Percentiles rank a stretch among this genome's conserved stretches.
These are phyloP conservation scores for Spraguea lophii DNA, from an alignment of 371 early-diverging fungal genomes.

Conservation along the genomic window DNA sequence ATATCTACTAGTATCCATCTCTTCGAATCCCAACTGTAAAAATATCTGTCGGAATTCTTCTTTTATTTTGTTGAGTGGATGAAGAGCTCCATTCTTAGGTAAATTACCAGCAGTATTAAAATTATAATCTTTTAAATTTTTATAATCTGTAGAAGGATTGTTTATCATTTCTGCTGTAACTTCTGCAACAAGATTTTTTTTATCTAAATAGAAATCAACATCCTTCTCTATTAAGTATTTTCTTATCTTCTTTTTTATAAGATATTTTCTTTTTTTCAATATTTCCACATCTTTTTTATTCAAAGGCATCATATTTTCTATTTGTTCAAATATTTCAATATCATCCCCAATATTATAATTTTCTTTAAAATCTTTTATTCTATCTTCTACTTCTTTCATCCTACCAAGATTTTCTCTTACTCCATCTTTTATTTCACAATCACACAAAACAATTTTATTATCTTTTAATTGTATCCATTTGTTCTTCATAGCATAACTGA, in stretches of 20 bases:
- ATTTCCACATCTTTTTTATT: constrained; percentile 11
- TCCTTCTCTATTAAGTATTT: constrained; percentile 67
- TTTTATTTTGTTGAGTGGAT: constrained; percentile 93
- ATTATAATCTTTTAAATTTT: constrained; percentile 80
- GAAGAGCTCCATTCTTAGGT: constrained; percentile 70
- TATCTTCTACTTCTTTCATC: no score
- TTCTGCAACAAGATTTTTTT: constrained; percentile 71
- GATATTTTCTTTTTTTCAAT: constrained; percentile 39
- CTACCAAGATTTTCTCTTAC: not conserved
- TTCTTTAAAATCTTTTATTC: no score
- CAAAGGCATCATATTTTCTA: no score
- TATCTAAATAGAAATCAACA: constrained; percentile 56
- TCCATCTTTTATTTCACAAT: not conserved
- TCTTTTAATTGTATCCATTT: constrained; percentile 27
- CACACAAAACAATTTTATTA: not conserved
- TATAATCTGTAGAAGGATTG: constrained; percentile 69
- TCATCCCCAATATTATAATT: no score
- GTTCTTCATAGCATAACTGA: constrained; percentile 32
- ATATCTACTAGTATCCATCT: constrained; percentile 92
- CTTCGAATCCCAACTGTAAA: constrained; percentile 88
- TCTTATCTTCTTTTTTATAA: constrained; percentile 22
- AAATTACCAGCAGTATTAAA: constrained; percentile 67
- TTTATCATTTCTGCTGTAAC: constrained; percentile 72
- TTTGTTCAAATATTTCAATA: no score
- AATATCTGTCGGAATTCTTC: constrained; percentile 95